Evolutionary conservation across 805 yeast genomes (phyloP).

Genomic region (Pichia californica): DNA sequence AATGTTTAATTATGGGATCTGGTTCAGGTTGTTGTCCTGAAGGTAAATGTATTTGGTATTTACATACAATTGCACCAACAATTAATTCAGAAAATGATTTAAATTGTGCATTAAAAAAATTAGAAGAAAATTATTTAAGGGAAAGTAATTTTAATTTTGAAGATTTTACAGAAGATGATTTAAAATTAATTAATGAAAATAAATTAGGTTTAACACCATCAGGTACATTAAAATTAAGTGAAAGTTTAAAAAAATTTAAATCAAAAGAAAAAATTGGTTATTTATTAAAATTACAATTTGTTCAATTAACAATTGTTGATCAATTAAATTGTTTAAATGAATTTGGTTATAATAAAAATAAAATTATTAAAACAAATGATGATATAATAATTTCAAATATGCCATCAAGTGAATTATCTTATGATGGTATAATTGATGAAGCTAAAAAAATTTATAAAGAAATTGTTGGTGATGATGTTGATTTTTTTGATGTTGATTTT

Average conservation of each 20-base stretch:
- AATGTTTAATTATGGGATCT: constrained; percentile 79
- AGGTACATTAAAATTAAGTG: constrained; percentile 72
- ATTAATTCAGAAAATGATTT: constrained; percentile 62
- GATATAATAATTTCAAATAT: constrained; percentile 46
- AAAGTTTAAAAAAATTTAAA: constrained; percentile 75
- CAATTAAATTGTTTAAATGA: constrained; percentile 26
- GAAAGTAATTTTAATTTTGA: constrained; percentile 62
- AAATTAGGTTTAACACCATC: constrained; percentile 9
- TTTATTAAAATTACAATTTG: constrained; percentile 54
- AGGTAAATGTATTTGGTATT: constrained; percentile 89
- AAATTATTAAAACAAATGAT: constrained; percentile 25
- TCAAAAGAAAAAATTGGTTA: constrained; percentile 49
- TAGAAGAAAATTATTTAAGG: constrained; percentile 75
- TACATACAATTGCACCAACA: constrained; percentile 69
- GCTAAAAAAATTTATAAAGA: constrained; percentile 66
- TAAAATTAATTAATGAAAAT: constrained; percentile 26
- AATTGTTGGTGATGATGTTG: constrained; percentile 90
- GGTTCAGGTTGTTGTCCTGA: constrained; percentile 81
- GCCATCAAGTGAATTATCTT: constrained; percentile 83
- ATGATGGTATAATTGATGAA: constrained; percentile 84
- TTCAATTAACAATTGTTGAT: constrained; percentile 47
- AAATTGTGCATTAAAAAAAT: constrained; percentile 69
- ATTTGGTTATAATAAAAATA: constrained; percentile 20
- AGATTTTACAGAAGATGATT: constrained; percentile 39
- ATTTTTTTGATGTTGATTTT: constrained; percentile 92